These are phyloP conservation scores for Wickerhamiella shivajii DNA, from an alignment of 805 yeast genomes.

Conservation along the genomic window DNA sequence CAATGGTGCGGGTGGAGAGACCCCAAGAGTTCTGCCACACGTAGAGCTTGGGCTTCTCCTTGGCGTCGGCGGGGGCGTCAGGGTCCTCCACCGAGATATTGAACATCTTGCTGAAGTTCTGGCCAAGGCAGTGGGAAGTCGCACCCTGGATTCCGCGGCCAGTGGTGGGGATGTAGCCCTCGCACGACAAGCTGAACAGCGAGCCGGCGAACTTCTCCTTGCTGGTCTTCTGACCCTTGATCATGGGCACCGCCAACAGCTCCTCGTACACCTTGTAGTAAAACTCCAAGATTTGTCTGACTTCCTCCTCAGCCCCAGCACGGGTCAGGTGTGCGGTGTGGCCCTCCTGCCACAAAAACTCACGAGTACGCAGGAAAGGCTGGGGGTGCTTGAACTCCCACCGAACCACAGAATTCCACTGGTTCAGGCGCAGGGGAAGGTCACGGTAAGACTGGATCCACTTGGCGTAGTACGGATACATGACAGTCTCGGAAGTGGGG, in stretches of 20 bases:
- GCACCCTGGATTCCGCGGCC: constrained; percentile 99
- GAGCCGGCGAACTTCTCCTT: constrained; percentile 99
- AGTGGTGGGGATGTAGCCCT: constrained; percentile 93
- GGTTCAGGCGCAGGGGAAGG: constrained; percentile 88
- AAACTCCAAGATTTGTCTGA: constrained; percentile 67
- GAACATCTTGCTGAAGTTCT: constrained; percentile 97
- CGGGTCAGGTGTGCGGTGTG: constrained; percentile 90
- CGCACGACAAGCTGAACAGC: constrained; percentile 84
- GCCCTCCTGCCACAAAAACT: constrained; percentile 99
- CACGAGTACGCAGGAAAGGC: constrained; percentile 97
- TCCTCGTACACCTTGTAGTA: constrained; percentile 79
- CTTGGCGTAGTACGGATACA: constrained; percentile 98
- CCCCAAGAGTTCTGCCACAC: constrained; percentile 99
- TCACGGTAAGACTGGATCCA: constrained; percentile 99
- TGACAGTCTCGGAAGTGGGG: constrained; percentile 98
- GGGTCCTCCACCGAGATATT: constrained; percentile 93
- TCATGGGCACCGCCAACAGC: constrained; percentile 90
- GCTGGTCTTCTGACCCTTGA: constrained; percentile 89
- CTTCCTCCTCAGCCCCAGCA: constrained; percentile 74
- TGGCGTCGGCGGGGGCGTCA: constrained; percentile 36
- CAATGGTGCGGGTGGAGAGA: constrained; percentile 92
- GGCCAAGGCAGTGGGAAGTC: constrained; percentile 95
- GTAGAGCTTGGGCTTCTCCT: constrained; percentile 64
- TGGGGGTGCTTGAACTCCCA: constrained; percentile 99
- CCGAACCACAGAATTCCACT: constrained; percentile 99